Evolutionary conservation across 202 grass and related monocot species (phyloP), one percentile per base, ranked within the genome.

Genomic region (Brachypodium distachyon): DNA sequence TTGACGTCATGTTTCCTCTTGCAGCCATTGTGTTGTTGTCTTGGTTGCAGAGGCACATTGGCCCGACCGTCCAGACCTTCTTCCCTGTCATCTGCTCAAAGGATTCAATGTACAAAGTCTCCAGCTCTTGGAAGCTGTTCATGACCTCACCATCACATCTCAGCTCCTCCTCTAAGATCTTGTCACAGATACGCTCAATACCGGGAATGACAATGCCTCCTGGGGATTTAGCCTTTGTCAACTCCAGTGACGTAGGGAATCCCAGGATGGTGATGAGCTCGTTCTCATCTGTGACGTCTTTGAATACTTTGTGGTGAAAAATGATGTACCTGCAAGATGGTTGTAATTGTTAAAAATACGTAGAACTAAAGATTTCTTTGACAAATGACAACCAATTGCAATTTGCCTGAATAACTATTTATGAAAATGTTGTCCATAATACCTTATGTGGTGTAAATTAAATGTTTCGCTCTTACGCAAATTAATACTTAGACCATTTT

Each of bases 71-170:
- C 86, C 86, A 92, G 6, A 80, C 57, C 65, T 90, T 90, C 62
- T 73, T 81, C 19, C 77, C 66, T 16, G 50, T 66, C 23, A 11
- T 26, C 37, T 85, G 58, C 40, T 81, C 36, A 13, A 80, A 81
- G 31, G 62, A 77, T 0, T 92, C 81, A 0, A 82, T 47, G 69
- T 89, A 87, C 11, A 79, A 27, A 34, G 73, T 9, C 73, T 96
- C 92, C 68, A 90, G 61, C 39, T 90, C 86, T 36, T 76, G 31
- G 58, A 90, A 96, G 74, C 70, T 96, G 68, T 96, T 96, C 65
- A 85, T 72, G 42, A 92, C 78, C 21, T 78, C 25, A 21, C 81
- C 92, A 28, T 63, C 54, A 13, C 77, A 72, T 72, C 16, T 81
- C 55, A 17, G 37, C 19, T 83, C 71, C 62, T 81, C 86, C 44